Percentiles rank a stretch among this genome's conserved stretches.
phyloP scores from a whole-genome alignment of 228 moss, liverwort and hornwort genomes.

The Sphagnum magellanicum region DNA sequence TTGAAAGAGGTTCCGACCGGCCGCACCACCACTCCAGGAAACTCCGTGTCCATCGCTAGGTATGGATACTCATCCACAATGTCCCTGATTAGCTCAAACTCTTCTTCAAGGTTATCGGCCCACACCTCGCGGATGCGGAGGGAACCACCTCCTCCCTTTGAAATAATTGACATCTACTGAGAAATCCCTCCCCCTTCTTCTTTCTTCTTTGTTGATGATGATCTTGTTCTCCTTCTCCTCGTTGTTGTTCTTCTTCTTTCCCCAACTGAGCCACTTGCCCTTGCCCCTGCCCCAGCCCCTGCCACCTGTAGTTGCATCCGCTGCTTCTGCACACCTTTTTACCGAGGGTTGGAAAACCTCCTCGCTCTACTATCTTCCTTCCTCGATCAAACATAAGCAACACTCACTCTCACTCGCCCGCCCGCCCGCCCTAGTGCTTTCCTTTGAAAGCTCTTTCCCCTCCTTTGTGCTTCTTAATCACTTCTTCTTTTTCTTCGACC shows the following conservation, averaged over 20 bases:
- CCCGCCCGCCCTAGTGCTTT: constrained; percentile 7
- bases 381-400: constrained; percentile 53
- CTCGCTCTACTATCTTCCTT: constrained; percentile 30
- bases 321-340: constrained; percentile 4
- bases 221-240: too few relatives aligned
- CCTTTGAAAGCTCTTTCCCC: constrained; percentile 1
- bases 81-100: constrained; percentile 99
- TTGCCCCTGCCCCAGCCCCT: constrained; percentile 18
- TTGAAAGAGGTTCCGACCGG: constrained; percentile 92
- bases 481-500: background rate
- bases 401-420: constrained; percentile 6
- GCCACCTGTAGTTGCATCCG: constrained; percentile 8
- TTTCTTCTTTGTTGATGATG: too few relatives aligned
- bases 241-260: too few relatives aligned
- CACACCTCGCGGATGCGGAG: constrained; percentile 99
- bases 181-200: constrained; percentile 2
- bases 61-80: constrained; percentile 98
- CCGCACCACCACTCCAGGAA: constrained; percentile 92
- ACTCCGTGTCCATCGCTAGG: constrained; percentile 99
- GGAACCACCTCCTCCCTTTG: constrained; percentile 95
- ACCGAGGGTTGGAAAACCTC: constrained; percentile 5
- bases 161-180: constrained; percentile 19
- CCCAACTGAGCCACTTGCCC: constrained; percentile 16
- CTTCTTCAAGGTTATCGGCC: constrained; percentile 99
- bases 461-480: constrained; percentile 1